A percentile compares a stretch with the other conserved stretches of the same genome.
Evolutionary conservation across 345 rosid species (phyloP).

Genomic region (Balakata baccata): DNA sequence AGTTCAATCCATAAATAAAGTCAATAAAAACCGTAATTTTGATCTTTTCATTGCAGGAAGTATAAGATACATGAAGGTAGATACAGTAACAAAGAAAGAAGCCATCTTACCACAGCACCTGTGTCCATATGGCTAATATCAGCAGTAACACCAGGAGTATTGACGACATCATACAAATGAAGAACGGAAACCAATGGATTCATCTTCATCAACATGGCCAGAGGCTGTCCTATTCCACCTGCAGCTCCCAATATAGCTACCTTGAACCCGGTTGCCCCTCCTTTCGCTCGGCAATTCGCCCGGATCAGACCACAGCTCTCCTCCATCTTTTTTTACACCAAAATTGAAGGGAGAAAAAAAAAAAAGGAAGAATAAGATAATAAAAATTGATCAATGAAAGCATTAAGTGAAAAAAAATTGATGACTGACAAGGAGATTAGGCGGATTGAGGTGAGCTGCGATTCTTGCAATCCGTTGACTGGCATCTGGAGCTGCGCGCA

Average conservation of each 20-base stretch:
- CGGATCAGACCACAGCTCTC: slow-evolving; percentile 42
- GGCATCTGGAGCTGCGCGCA: slow-evolving; percentile 3
- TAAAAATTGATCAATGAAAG: not conserved
- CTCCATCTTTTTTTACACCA: slow-evolving; percentile 35
- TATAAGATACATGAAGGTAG: not conserved
- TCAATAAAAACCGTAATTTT: not conserved
- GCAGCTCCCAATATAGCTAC: slow-evolving; percentile 95
- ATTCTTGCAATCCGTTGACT: slow-evolving; percentile 72
- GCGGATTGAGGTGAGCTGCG: slow-evolving; percentile 72
- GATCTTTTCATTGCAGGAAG: not conserved
- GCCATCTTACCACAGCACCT: slow-evolving; percentile 62
- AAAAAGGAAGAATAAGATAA: not conserved
- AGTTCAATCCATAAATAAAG: not conserved
- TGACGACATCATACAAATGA: slow-evolving; percentile 91
- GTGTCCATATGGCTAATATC: slow-evolving; percentile 99
- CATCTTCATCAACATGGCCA: slow-evolving; percentile 91
- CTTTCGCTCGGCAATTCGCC: slow-evolving; percentile 75
- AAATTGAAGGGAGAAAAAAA: not conserved
- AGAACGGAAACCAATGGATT: slow-evolving; percentile 91
- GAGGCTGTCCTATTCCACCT: slow-evolving; percentile 96
- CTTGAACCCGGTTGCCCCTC: slow-evolving; percentile 82
- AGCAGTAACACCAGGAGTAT: slow-evolving; percentile 89
- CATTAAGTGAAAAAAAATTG: not conserved
- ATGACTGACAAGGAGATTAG: slow-evolving; percentile 37
- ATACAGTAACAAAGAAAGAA: not conserved